Evolutionary conservation across 768 basidiomycete genomes (phyloP).

Genomic region (Mycena rosella): DNA sequence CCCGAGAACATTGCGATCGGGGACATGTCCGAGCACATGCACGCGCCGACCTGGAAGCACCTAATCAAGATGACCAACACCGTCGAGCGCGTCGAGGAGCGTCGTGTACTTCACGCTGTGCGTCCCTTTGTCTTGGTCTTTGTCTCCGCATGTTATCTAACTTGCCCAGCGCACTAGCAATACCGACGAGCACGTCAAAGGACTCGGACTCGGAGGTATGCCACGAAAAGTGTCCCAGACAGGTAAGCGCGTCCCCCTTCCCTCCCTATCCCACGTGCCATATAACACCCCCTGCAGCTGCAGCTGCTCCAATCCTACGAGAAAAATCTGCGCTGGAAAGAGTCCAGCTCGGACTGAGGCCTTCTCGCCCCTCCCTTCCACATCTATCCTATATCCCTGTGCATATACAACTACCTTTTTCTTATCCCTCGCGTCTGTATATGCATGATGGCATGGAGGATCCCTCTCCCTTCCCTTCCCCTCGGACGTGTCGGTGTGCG

Average conservation of each 20-base stretch:
- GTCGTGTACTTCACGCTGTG: conserved; percentile 81
- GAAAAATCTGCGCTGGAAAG: conserved; percentile 72
- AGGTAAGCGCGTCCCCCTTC: conserved; percentile 53
- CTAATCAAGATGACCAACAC: conserved; percentile 77
- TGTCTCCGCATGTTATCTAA: conserved; percentile 8
- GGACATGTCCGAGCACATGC: conserved; percentile 69
- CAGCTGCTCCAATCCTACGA: conserved; percentile 79
- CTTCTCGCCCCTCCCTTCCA: background rate
- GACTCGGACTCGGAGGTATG: conserved; percentile 64
- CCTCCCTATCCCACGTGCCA: conserved; percentile 10
- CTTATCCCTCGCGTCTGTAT: background rate
- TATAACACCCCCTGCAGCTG: conserved; percentile 44
- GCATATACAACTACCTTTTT: background rate
- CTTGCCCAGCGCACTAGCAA: conserved; percentile 49
- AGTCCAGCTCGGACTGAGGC: conserved; percentile 17
- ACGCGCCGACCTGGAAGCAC: conserved; percentile 70
- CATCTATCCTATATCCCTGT: background rate
- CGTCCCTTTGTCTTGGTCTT: conserved; percentile 51
- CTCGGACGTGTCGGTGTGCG: no score
- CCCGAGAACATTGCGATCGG: conserved; percentile 54
- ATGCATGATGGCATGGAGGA: background rate
- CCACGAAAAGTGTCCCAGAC: conserved; percentile 75
- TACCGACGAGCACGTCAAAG: conserved; percentile 63
- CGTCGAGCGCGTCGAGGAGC: conserved; percentile 68
- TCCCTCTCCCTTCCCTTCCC: no score